A percentile compares a stretch with the other conserved stretches of the same genome.
These are phyloP conservation scores for Podila clonocystis DNA, from an alignment of 192 early-diverging fungal genomes.

Conservation along the genomic window DNA sequence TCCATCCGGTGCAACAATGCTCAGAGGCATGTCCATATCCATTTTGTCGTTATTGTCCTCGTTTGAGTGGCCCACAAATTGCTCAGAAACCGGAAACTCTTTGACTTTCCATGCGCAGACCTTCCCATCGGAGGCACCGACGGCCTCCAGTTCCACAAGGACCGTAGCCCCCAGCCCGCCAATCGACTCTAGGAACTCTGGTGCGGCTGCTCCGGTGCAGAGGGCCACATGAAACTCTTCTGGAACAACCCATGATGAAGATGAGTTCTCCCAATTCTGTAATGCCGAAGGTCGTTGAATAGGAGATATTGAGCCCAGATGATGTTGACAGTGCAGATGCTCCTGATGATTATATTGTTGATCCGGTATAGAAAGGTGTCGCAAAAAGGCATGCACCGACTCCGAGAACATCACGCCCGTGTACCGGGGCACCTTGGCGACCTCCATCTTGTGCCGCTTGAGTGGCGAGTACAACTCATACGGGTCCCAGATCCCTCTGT, in stretches of 20 bases:
- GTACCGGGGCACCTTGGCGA: conserved; percentile 26
- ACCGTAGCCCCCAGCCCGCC: conserved; percentile 33
- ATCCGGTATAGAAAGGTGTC: background rate
- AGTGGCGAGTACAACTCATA: conserved; percentile 42
- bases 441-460: conserved; percentile 20
- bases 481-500: conserved; percentile 34
- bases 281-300: conserved; percentile 17
- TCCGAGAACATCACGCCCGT: conserved; percentile 45
- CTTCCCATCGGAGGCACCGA: conserved; percentile 26
- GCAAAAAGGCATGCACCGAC: conserved; percentile 12
- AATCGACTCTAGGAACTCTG: conserved; percentile 16
- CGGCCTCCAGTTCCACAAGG: conserved; percentile 24
- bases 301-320: background rate
- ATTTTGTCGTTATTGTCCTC: too few relatives aligned
- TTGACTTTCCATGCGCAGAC: conserved; percentile 43
- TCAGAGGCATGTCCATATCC: background rate
- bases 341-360: background rate
- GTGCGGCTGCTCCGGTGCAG: conserved; percentile 12
- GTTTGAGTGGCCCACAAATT: background rate
- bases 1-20: conserved; percentile 33
- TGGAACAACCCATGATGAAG: conserved; percentile 26
- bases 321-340: background rate
- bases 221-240: conserved; percentile 44
- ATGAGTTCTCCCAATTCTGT: conserved; percentile 1
- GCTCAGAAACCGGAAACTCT: conserved; percentile 6